A percentile compares a stretch with the other conserved stretches of the same genome.
phyloP scores from a whole-genome alignment of 768 basidiomycete genomes.

The Epithele typhae region DNA sequence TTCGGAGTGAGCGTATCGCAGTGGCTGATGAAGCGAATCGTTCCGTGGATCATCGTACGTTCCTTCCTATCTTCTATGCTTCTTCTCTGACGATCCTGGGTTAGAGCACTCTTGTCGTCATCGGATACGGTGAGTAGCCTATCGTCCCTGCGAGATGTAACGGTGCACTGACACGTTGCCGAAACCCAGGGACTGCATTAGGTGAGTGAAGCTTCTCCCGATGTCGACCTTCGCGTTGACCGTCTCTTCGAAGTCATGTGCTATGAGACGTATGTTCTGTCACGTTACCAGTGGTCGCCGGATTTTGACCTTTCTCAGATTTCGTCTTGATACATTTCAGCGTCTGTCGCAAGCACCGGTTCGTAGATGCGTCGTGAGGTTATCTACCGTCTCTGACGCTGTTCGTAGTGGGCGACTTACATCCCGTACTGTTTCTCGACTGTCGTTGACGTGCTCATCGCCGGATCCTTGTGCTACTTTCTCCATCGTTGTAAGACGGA shows the following conservation, averaged over 20 bases:
- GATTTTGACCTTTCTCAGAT: neutral
- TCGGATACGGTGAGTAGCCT: constrained; percentile 8
- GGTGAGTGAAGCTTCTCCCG: constrained; percentile 1
- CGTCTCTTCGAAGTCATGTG: constrained; percentile 5
- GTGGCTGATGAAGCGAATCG: constrained; percentile 6
- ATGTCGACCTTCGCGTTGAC: neutral
- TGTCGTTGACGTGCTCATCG: constrained; percentile 13
- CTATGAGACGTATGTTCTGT: constrained; percentile 7
- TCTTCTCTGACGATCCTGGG: neutral
- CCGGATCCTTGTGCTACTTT: constrained; percentile 17
- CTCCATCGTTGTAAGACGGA: constrained; percentile 13
- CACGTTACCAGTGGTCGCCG: too few species aligned
- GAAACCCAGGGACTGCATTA: neutral
- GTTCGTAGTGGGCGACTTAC: constrained; percentile 16
- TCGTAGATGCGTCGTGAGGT: neutral
- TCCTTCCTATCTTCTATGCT: neutral
- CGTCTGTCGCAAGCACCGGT: constrained; percentile 3
- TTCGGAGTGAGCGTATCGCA: constrained; percentile 4
- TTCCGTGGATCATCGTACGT: constrained; percentile 11
- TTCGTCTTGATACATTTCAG: constrained; percentile 3
- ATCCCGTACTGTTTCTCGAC: constrained; percentile 10
- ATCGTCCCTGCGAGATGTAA: neutral
- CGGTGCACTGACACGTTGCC: neutral
- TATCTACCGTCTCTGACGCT: neutral
- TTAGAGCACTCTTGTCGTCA: constrained; percentile 9